phyloP scores from a whole-genome alignment of 2,329 filamentous ascomycete species.

The Chaetomiaceae sp. region DNA sequence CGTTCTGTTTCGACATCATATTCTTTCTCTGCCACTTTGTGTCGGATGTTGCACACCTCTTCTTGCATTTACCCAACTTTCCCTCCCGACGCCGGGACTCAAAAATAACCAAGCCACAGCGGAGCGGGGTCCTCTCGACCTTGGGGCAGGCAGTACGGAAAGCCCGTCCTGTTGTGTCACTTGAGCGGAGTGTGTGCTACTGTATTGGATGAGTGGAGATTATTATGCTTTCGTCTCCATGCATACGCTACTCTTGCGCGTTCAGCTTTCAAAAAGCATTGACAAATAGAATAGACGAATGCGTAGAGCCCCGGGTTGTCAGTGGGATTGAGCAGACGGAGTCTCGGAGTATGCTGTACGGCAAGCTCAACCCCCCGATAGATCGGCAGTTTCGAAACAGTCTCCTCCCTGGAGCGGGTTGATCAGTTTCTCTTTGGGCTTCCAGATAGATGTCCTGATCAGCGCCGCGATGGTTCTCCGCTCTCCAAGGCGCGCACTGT shows the following conservation, averaged over 20 bases:
- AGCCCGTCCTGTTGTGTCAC: constrained; percentile 8
- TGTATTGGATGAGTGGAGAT: not conserved
- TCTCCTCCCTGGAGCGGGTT: not conserved
- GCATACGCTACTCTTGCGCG: not conserved
- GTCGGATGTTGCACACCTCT: not conserved
- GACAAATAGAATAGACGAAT: not conserved
- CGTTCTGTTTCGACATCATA: no score
- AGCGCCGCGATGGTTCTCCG: not conserved
- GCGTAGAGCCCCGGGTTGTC: not conserved
- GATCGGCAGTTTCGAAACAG: not conserved
- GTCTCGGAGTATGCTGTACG: not conserved
- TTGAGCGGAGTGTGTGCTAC: not conserved
- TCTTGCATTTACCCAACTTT: not conserved
- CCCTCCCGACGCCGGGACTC: not conserved
- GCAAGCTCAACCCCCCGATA: not conserved
- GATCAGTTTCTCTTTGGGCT: not conserved
- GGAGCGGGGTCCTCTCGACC: not conserved
- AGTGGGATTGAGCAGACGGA: not conserved
- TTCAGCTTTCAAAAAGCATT: not conserved
- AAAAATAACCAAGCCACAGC: not conserved
- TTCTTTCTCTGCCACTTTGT: not conserved
- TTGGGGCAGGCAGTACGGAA: not conserved
- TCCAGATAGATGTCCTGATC: not conserved
- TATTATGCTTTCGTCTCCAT: not conserved
- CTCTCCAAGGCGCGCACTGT: not conserved